Percentiles rank a stretch among this genome's conserved stretches.
These are phyloP conservation scores for Epicoccum sorghinum DNA, from an alignment of 2,329 filamentous ascomycete species.

Conservation along the genomic window DNA sequence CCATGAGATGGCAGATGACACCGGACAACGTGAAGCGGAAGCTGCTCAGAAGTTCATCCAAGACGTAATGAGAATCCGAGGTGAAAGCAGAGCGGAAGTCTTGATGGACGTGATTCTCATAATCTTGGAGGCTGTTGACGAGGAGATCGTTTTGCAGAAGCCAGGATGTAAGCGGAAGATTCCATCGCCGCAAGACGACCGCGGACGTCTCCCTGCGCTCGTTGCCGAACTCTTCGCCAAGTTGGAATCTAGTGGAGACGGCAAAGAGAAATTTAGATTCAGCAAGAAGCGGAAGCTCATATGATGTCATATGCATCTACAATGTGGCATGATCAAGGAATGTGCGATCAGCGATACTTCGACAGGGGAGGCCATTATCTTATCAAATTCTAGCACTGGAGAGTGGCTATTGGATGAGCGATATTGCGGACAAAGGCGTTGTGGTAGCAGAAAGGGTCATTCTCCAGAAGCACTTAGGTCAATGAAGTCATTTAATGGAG, in stretches of 20 bases:
- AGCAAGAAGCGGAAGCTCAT: not conserved
- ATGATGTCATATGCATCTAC: not conserved
- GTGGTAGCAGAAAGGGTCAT: no score
- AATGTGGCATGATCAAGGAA: not conserved
- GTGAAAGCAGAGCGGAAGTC: not conserved
- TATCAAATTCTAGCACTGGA: no score
- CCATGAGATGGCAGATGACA: not conserved
- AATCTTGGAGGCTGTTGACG: not conserved
- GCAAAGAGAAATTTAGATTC: not conserved
- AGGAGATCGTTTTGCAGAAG: not conserved
- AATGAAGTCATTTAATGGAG: no score
- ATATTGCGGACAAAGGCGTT: no score
- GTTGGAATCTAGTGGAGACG: not conserved
- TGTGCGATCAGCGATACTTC: no score
- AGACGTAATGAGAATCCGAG: not conserved
- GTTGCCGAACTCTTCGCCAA: not conserved
- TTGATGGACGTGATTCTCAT: not conserved
- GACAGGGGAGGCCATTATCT: no score
- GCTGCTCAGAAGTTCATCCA: not conserved
- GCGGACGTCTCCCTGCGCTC: not conserved
- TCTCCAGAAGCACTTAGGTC: no score
- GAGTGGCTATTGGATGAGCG: no score
- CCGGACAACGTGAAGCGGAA: not conserved
- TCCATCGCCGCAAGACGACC: not conserved
- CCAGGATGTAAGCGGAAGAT: not conserved